phyloP scores from a whole-genome alignment of 2,329 filamentous ascomycete genomes.

The Ophiocordyceps camponoti-floridani region DNA sequence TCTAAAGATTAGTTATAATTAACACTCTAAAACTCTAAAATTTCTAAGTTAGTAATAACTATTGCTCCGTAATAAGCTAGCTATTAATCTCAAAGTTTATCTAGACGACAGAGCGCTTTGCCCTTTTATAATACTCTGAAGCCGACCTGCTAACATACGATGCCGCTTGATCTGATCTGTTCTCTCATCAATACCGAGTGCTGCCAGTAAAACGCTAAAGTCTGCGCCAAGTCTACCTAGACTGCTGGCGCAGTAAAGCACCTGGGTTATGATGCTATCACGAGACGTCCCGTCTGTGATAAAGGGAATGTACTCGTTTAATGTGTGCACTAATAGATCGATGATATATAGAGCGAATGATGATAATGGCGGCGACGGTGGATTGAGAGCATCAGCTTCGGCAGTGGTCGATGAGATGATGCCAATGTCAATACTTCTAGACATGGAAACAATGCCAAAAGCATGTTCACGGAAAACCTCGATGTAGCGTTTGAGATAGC shows the following conservation, averaged over 20 bases:
- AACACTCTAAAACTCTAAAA: too few relatives aligned
- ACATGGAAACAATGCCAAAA: slow-evolving; percentile 89
- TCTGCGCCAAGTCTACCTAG: slow-evolving; percentile 79
- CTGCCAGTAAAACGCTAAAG: slow-evolving; percentile 73
- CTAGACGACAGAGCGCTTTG: background rate
- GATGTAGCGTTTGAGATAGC: slow-evolving; percentile 86
- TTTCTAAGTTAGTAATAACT: too few relatives aligned
- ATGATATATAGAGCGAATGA: slow-evolving; percentile 77
- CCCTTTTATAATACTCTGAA: slow-evolving; percentile 43
- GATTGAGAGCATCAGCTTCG: slow-evolving; percentile 23
- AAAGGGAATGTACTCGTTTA: slow-evolving; percentile 61
- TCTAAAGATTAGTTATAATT: too few relatives aligned
- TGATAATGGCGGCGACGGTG: slow-evolving; percentile 57
- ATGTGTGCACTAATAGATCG: slow-evolving; percentile 59
- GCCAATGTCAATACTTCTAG: slow-evolving; percentile 55
- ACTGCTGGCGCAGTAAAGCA: slow-evolving; percentile 84
- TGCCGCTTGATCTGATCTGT: slow-evolving; percentile 80
- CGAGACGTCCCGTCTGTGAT: slow-evolving; percentile 63
- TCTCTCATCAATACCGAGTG: slow-evolving; percentile 49
- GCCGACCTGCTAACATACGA: slow-evolving; percentile 60
- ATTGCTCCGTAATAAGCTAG: too few relatives aligned
- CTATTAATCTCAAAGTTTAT: too few relatives aligned
- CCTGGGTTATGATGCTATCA: slow-evolving; percentile 80
- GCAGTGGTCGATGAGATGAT: slow-evolving; percentile 7
- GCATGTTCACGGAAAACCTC: slow-evolving; percentile 97